Percentiles rank a stretch among this genome's conserved stretches.
Evolutionary conservation across 371 early-diverging fungal species (phyloP).

Genomic region (Haplosporangium sp.): DNA sequence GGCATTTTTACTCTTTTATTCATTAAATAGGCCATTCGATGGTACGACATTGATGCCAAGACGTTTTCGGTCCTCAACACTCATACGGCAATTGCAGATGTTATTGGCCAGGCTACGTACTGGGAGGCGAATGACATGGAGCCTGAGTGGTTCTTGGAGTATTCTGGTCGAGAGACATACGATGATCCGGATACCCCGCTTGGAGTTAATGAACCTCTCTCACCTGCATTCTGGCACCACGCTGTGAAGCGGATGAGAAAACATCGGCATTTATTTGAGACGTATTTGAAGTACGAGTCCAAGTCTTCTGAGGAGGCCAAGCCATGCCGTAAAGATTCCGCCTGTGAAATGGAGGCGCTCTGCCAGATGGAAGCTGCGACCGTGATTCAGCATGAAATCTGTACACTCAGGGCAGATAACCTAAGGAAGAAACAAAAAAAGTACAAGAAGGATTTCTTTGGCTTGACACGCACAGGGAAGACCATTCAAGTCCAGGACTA

Average conservation of each 20-base stretch:
- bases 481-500: constrained; percentile 18
- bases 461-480: constrained; percentile 30
- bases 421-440: constrained; percentile 26
- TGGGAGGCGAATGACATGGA: constrained; percentile 43
- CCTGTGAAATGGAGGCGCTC: constrained; percentile 24
- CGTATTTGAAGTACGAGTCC: constrained; percentile 32
- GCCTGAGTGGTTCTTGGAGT: constrained; percentile 47
- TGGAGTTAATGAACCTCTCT: constrained; percentile 26
- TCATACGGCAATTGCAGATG: constrained; percentile 37
- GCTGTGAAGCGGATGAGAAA: constrained; percentile 44
- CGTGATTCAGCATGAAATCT: constrained; percentile 24
- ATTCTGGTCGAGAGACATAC: constrained; percentile 38
- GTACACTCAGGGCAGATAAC: constrained; percentile 5
- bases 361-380: constrained; percentile 53
- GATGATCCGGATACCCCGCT: constrained; percentile 13
- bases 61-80: constrained; percentile 47
- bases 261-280: constrained; percentile 20
- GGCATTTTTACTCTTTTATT: background rate
- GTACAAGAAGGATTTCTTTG: constrained; percentile 27
- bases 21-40: constrained; percentile 41
- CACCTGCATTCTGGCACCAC: constrained; percentile 41
- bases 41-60: constrained; percentile 50
- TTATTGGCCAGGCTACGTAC: constrained; percentile 25
- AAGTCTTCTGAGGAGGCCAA: constrained; percentile 31
- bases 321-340: constrained; percentile 22